Evolutionary conservation across 139 green algal species (phyloP).

Genomic region (Parachlorella kessleri): DNA sequence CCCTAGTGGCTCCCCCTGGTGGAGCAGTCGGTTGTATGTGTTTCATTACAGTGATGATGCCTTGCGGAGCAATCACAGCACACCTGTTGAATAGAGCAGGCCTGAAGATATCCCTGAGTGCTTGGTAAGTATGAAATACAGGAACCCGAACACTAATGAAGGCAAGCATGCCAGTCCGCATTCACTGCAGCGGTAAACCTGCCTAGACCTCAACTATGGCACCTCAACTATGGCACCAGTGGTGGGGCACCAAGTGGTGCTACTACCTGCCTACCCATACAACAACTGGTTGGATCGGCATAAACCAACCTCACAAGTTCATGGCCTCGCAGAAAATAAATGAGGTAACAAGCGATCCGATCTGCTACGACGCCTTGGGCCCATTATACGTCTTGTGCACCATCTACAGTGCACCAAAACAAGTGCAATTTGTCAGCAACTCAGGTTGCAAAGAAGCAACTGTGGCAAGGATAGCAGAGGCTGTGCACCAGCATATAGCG

Average conservation of each 20-base stretch:
- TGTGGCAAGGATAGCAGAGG: no score
- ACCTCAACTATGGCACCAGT: background rate
- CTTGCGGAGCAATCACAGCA: background rate
- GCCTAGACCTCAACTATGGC: background rate
- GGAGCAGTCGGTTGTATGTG: background rate
- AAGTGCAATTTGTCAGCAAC: no score
- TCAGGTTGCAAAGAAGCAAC: no score
- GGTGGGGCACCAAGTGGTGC: background rate
- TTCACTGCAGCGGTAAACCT: no score
- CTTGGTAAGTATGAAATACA: no score
- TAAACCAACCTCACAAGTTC: background rate
- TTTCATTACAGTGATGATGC: background rate
- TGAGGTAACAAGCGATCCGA: no score
- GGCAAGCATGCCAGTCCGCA: no score
- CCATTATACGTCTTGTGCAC: constrained; percentile 12
- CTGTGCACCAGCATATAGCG: no score
- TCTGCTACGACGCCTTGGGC: constrained; percentile 5
- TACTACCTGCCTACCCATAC: background rate
- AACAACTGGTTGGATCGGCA: background rate
- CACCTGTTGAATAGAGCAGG: no score
- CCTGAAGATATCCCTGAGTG: no score
- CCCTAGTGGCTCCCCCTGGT: background rate
- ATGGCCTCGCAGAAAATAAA: background rate
- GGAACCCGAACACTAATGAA: no score
- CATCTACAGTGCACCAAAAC: no score